phyloP scores from a whole-genome alignment of 306 rosid genomes.

The Vigna angularis region DNA sequence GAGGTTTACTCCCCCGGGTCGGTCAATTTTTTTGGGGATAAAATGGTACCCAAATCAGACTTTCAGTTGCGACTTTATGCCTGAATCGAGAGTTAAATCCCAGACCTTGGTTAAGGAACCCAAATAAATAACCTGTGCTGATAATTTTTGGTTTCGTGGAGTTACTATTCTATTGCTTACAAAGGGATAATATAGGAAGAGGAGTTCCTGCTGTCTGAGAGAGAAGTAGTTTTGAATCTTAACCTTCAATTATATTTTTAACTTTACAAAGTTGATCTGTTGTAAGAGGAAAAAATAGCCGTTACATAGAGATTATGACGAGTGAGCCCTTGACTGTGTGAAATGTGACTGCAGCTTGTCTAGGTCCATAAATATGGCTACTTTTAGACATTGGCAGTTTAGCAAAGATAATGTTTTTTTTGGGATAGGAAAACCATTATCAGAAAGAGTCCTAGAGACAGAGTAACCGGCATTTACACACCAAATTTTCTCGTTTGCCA shows the following conservation, averaged over 20 bases:
- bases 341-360: not conserved
- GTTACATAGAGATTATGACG: not conserved
- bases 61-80: too few species aligned
- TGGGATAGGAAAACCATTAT: not conserved
- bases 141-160: too few species aligned
- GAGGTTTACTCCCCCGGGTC: too few species aligned
- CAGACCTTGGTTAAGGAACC: too few species aligned
- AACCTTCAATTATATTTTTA: not conserved
- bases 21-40: too few species aligned
- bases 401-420: not conserved
- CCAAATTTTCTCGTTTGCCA: not conserved
- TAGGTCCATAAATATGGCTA: not conserved
- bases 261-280: not conserved
- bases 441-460: conserved; percentile 8
- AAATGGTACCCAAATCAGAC: too few species aligned
- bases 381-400: not conserved
- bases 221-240: not conserved
- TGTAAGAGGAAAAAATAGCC: too few species aligned
- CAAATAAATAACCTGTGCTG: too few species aligned
- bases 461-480: not conserved
- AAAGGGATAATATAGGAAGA: too few species aligned
- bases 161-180: not conserved
- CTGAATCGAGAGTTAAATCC: too few species aligned
- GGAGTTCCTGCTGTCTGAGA: not conserved
- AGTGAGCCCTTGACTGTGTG: not conserved